These are phyloP conservation scores for Tephrocybe sp. DNA, from an alignment of 768 basidiomycete genomes.

Conservation along the genomic window DNA sequence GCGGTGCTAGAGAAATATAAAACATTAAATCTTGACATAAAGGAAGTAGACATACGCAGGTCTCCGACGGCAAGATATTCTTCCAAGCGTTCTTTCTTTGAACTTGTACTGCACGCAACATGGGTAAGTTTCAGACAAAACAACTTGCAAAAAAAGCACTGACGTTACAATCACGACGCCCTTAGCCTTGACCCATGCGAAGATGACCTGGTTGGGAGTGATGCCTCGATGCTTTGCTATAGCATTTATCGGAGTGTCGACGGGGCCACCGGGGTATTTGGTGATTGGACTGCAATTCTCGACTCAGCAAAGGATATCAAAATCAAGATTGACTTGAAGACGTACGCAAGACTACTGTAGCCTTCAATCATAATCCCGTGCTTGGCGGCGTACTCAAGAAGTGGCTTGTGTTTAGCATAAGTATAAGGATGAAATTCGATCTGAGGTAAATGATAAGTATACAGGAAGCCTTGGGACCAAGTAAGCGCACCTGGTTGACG, in stretches of 20 bases:
- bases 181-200: slow-evolving; percentile 68
- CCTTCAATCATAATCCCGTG: slow-evolving; percentile 56
- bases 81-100: slow-evolving; percentile 54
- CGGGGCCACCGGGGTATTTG: slow-evolving; percentile 55
- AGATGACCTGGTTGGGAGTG: slow-evolving; percentile 61
- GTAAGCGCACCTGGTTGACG: slow-evolving; percentile 60
- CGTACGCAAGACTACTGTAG: slow-evolving; percentile 52
- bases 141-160: slow-evolving; percentile 14
- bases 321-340: background rate
- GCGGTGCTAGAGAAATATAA: background rate
- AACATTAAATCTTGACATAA: no score
- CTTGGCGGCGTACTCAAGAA: slow-evolving; percentile 46
- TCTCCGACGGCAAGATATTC: slow-evolving; percentile 65
- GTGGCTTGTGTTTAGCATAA: slow-evolving; percentile 39
- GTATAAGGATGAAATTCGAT: slow-evolving; percentile 59
- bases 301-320: background rate
- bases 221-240: slow-evolving; percentile 53
- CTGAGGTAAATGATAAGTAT: slow-evolving; percentile 22
- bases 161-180: slow-evolving; percentile 68
- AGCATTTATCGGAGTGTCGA: slow-evolving; percentile 55
- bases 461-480: background rate
- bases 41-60: background rate
- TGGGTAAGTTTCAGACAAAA: background rate
- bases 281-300: slow-evolving; percentile 48
- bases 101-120: slow-evolving; percentile 47